Base-by-base conservation (phyloP, 1,284 basidiomycete genomes). In the Lignosus rhinocerotis region DNA sequence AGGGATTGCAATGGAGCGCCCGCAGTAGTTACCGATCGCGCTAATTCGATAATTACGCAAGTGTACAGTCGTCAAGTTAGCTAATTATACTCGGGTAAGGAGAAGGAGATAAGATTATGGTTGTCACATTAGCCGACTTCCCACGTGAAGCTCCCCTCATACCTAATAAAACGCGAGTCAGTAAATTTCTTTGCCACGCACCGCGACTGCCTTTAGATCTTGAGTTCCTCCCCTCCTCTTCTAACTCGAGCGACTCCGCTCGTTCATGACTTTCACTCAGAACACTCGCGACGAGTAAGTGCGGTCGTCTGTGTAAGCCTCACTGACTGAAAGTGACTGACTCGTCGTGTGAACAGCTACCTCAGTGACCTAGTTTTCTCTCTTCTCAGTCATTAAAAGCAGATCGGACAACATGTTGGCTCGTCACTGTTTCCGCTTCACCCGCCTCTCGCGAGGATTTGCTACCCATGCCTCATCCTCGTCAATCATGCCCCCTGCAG, bases 331-430 rank as follows among this genome's bases (percentile, higher is more conserved):
- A 60, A 31, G 38, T 32, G 57, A 48, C 62, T 66, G 60, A 69
- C 61, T 56, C 46, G 55, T 51, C 51, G 58, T 65, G 59, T 65
- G 53, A 51, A 58, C 69, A 92, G 91, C 69, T 93, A 93, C 71
- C 86, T 93, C 73, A 89, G 88, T 73, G 91, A 93, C 78, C 87
- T 92, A 70, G 88, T 93, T 56, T 93, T 90, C 73, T 89, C 89
- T 65, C 86, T 92, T 63, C 78, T 84, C 70, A 84, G 77, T 69
- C 74, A 82, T 69, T 89, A 74, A 85, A 79, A 42, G 21, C 11
- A 46, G 10, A 62, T 55, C 53, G 45, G 65, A 56, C 62, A 64
- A 49, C 14, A 90, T 90, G 88, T 76, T 89, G 63, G 60, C 76
- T 66, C 85, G 82, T 64, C 78, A 77, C 67, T 67, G 87, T 53